Evolutionary conservation across 2,329 filamentous ascomycete species (phyloP), one percentile per base, ranked within the genome.

Genomic region (Trichophyton simii): DNA sequence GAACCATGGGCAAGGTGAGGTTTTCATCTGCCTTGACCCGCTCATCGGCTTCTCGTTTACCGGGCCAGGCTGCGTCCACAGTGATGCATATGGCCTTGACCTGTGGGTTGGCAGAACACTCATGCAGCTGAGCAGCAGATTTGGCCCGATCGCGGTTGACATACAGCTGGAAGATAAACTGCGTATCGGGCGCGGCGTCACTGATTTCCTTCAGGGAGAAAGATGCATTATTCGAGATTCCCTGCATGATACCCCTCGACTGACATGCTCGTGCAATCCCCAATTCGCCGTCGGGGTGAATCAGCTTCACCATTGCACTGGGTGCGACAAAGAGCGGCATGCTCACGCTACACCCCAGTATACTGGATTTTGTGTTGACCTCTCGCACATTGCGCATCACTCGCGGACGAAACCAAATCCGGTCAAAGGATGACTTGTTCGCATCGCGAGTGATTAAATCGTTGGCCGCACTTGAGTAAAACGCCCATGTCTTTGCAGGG

Each of bases 401-500:
- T 2, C 78, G 69, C 0, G 78, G 78, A n/a, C 78, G 72, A 61
- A 79, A 76, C 72, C 72, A 76, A 31, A 80, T 77, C 3, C 74
- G 71, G 61, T 66, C 73, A 66, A 84, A 85, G 63, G 78, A 75
- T 0, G 77, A 75, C 25, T 74, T 77, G 69, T 87, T 88, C 58
- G 76, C 75, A 25, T 77, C 71, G 1, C 79, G 77, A 57, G 84
- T 82, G 42, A 85, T 82, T 3, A 81, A 67, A 79, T 79, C 85
- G 4, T 83, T 87, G 9, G 85, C 82, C 1, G 84, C 85, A 7
- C 83, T 86, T 20, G 83, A 86, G 68, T 85, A 82, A 67, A 87
- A 88, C 0, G 85, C 85, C 83, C 83, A 87, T n/a, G 84, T 82
- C 67, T 88, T 87, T 22, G 80, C 78, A 7, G 78, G 77, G 57